Evolutionary conservation across 495 filamentous ascomycete species (phyloP), one percentile per base, ranked within the genome.

Genomic region (Podospora appendiculata): DNA sequence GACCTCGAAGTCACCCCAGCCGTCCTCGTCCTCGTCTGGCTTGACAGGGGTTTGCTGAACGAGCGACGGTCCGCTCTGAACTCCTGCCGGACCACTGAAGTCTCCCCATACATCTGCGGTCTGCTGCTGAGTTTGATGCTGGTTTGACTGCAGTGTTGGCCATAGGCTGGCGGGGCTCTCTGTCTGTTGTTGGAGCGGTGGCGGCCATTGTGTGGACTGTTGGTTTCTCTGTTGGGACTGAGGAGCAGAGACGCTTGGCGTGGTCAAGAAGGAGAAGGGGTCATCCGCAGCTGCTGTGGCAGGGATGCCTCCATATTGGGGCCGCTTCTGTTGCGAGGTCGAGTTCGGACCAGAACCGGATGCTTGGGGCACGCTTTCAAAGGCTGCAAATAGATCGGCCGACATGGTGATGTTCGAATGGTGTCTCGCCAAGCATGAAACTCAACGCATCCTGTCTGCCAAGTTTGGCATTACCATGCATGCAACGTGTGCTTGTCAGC

Each of bases 1-100:
- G 12, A 76, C 75, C 58, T 87, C 86, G 57, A 90, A 90, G 50
- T 89, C 85, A 12, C 86, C 86, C 79, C 85, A 90, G 11, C 83
- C 85, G 60, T 89, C 85, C 35, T 86, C 81, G 7, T 77, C 76
- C 7, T 72, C 73, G 0, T 64, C 64, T 16, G 73, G 68, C 25
- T 66, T 55, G 9, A 47, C 52, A 10, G 53, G 43, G 10, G 35
- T 32, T 43, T 42, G 38, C 50, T 39, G 45, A 11, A 18, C 12
- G 41, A 32, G 35, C 8, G 41, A 38, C 9, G 47, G 41, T 1
- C 36, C 41, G n/a, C 32, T 52, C 38, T 59, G 58, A 25, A 47
- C 39, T 12, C 48, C 52, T 1, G 45, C 58, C 1, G 62, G 33
- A 12, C 50, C 47, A n/a, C 51, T 51, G 7, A 63, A 17, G 45